Evolutionary conservation across 2,329 filamentous ascomycete species (phyloP).

Genomic region (Hypomyces perniciosus): DNA sequence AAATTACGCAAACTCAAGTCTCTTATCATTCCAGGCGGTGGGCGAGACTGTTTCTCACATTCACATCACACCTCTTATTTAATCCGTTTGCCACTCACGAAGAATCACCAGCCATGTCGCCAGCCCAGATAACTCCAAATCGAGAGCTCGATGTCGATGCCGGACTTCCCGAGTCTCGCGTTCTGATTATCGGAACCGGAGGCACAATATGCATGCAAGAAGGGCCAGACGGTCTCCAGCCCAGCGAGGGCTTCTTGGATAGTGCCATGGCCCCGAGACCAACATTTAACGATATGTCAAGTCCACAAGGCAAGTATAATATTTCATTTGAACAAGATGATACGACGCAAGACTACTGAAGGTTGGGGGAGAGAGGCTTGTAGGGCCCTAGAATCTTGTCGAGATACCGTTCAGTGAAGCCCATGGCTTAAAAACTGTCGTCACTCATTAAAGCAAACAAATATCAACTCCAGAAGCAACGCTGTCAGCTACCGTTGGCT

Average conservation of each 20-base stretch:
- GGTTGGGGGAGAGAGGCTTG: not conserved
- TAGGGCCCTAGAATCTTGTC: no score
- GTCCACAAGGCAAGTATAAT: conserved; percentile 22
- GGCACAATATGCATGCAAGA: conserved; percentile 89
- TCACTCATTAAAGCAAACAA: no score
- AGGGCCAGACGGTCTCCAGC: conserved; percentile 72
- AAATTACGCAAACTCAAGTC: not conserved
- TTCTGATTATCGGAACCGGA: conserved; percentile 87
- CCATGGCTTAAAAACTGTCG: no score
- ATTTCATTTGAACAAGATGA: not conserved
- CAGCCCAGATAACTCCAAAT: conserved; percentile 7
- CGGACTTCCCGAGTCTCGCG: conserved; percentile 64
- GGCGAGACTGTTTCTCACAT: no score
- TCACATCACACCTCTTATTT: not conserved
- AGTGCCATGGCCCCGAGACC: conserved; percentile 75
- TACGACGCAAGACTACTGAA: not conserved
- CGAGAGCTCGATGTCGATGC: conserved; percentile 11
- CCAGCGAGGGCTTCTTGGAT: conserved; percentile 73
- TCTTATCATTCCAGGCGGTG: not conserved
- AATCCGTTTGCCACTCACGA: not conserved
- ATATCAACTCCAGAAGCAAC: no score
- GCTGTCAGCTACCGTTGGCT: no score
- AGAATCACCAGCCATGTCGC: conserved; percentile 14
- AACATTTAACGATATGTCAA: conserved; percentile 69
- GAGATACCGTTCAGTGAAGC: no score